These are phyloP conservation scores for Lentinula guzmanii DNA, from an alignment of 768 basidiomycete species.

Conservation along the genomic window DNA sequence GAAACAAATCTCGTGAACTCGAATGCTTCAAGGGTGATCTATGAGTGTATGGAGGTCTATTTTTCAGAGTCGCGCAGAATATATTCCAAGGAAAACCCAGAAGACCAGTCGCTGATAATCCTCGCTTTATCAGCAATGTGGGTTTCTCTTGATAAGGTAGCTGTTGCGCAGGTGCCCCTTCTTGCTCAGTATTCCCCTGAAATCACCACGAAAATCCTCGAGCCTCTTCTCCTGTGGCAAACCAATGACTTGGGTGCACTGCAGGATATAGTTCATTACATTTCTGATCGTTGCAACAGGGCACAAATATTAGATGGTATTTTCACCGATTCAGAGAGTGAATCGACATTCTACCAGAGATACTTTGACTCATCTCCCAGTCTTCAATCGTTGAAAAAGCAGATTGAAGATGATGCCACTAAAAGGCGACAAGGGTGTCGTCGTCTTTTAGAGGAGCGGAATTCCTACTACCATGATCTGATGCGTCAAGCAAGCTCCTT, in stretches of 20 bases:
- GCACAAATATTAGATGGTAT: constrained; percentile 19
- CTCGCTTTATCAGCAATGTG: constrained; percentile 42
- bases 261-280: constrained; percentile 19
- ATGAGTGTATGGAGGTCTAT: constrained; percentile 20
- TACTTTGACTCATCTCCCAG: constrained; percentile 20
- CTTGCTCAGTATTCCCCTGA: constrained; percentile 40
- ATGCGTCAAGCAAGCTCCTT: not conserved
- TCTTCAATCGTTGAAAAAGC: constrained; percentile 15
- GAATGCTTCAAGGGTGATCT: constrained; percentile 18
- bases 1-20: constrained; percentile 2
- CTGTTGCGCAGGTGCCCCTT: constrained; percentile 26
- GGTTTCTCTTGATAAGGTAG: constrained; percentile 37
- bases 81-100: constrained; percentile 27
- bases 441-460: not conserved
- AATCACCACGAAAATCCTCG: constrained; percentile 29
- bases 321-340: constrained; percentile 19
- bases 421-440: constrained; percentile 15
- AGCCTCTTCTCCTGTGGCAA: constrained; percentile 33
- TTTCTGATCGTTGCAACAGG: constrained; percentile 11
- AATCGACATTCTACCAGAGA: constrained; percentile 24
- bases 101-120: constrained; percentile 35
- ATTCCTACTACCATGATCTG: not conserved
- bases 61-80: constrained; percentile 15
- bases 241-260: constrained; percentile 21
- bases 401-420: constrained; percentile 18